These are phyloP conservation scores for Phaeomoniella chlamydospora DNA, from an alignment of 2,329 filamentous ascomycete genomes.

Conservation along the genomic window DNA sequence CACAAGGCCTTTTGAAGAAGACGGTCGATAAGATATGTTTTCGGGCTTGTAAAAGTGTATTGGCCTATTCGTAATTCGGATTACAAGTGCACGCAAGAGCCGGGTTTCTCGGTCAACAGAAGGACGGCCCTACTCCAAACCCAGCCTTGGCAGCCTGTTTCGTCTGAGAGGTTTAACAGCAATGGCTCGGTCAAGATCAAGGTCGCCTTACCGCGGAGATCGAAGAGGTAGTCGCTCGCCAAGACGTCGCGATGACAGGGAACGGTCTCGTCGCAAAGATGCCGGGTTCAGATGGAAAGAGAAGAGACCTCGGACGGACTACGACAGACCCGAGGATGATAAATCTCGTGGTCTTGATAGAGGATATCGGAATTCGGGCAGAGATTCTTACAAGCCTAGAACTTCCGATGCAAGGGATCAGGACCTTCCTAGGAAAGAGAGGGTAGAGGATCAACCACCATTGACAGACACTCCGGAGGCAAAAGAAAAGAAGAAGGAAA, in stretches of 20 bases:
- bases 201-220: constrained; percentile 16
- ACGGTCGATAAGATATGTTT: no score
- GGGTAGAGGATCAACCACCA: constrained; percentile 7
- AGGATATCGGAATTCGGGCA: constrained; percentile 26
- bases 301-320: constrained; percentile 31
- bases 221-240: constrained; percentile 30
- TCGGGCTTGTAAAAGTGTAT: no score
- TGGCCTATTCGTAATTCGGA: no score
- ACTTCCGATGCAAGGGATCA: constrained; percentile 10
- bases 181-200: constrained; percentile 4
- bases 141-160: no score
- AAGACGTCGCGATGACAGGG: constrained; percentile 16
- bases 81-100: no score
- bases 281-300: constrained; percentile 34
- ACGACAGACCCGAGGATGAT: constrained; percentile 11
- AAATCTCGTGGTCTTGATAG: constrained; percentile 35
- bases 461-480: constrained; percentile 13
- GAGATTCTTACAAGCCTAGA: constrained; percentile 18
- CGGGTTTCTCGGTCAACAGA: no score
- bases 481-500: constrained; percentile 27
- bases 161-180: no score
- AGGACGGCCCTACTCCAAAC: no score
- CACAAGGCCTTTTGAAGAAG: no score
- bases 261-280: constrained; percentile 23
- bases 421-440: constrained; percentile 6